Evolutionary conservation across 2,329 filamentous ascomycete genomes (phyloP).

Genomic region (Penicillium thymicola): DNA sequence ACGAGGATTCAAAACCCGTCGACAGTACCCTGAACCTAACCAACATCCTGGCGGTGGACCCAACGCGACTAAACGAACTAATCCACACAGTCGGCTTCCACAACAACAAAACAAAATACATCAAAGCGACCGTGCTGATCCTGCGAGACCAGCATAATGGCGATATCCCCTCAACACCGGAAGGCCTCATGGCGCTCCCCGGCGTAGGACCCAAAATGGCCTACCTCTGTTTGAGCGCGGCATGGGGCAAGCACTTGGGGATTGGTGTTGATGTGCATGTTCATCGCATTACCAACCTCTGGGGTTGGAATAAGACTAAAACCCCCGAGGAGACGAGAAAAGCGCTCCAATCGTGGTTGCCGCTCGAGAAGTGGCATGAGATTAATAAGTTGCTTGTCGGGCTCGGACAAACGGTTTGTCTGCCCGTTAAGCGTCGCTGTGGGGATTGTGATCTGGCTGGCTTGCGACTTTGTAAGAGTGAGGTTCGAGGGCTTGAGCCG

Average conservation of each 20-base stretch:
- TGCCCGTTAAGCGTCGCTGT: slow-evolving; percentile 75
- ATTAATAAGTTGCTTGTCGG: slow-evolving; percentile 89
- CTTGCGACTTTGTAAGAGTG: slow-evolving; percentile 70
- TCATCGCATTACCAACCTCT: slow-evolving; percentile 89
- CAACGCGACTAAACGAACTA: slow-evolving; percentile 64
- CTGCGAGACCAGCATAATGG: slow-evolving; percentile 66
- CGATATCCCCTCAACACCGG: slow-evolving; percentile 77
- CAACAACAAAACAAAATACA: slow-evolving; percentile 86
- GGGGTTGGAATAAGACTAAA: slow-evolving; percentile 83
- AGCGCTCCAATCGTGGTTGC: slow-evolving; percentile 77
- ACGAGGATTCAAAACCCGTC: slow-evolving; percentile 21
- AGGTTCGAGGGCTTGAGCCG: slow-evolving; percentile 62
- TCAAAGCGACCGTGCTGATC: slow-evolving; percentile 71
- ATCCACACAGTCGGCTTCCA: slow-evolving; percentile 89
- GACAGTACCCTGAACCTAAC: slow-evolving; percentile 64
- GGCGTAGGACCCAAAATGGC: slow-evolving; percentile 96
- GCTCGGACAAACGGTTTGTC: slow-evolving; percentile 79
- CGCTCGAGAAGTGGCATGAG: slow-evolving; percentile 80
- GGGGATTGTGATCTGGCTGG: slow-evolving; percentile 80
- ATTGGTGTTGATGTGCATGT: slow-evolving; percentile 96
- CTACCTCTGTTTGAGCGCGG: slow-evolving; percentile 78
- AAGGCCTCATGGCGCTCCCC: slow-evolving; percentile 71
- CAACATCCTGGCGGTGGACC: slow-evolving; percentile 70
- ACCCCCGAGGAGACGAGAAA: slow-evolving; percentile 77
- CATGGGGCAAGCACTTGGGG: slow-evolving; percentile 66